phyloP scores from a whole-genome alignment of 805 yeast genomes.

The Candida dendrica region DNA sequence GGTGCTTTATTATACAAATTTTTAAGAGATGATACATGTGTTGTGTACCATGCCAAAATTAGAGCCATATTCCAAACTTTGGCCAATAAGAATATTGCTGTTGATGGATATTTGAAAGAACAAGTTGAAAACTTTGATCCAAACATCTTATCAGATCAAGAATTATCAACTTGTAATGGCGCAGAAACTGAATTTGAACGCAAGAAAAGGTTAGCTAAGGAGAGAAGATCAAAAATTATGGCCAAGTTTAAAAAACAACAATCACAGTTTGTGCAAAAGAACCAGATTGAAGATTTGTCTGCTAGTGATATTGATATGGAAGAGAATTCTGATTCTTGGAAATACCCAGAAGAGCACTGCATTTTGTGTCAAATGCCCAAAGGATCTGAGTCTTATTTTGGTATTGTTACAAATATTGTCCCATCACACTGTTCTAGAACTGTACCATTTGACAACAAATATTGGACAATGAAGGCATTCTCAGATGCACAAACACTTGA shows the following conservation, averaged over 20 bases:
- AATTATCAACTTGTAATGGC: not conserved
- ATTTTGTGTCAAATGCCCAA: slow-evolving; percentile 77
- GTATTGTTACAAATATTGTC: slow-evolving; percentile 59
- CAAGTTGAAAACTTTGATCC: slow-evolving; percentile 30
- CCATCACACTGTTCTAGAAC: slow-evolving; percentile 53
- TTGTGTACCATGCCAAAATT: slow-evolving; percentile 44
- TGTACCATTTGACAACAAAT: slow-evolving; percentile 54
- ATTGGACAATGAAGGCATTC: slow-evolving; percentile 62
- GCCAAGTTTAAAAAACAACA: slow-evolving; percentile 80
- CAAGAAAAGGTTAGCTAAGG: slow-evolving; percentile 64
- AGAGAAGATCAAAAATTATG: slow-evolving; percentile 62
- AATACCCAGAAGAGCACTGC: slow-evolving; percentile 68
- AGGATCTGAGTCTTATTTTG: slow-evolving; percentile 59
- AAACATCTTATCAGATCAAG: slow-evolving; percentile 5
- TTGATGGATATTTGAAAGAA: slow-evolving; percentile 24
- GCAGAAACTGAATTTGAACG: slow-evolving; percentile 35
- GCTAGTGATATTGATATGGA: slow-evolving; percentile 32
- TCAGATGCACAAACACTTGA: slow-evolving; percentile 29
- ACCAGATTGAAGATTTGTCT: slow-evolving; percentile 24
- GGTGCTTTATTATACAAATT: slow-evolving; percentile 33
- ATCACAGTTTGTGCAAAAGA: slow-evolving; percentile 57
- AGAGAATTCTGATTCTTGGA: slow-evolving; percentile 40
- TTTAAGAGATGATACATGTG: slow-evolving; percentile 33
- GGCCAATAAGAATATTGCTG: slow-evolving; percentile 20
- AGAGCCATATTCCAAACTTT: slow-evolving; percentile 41